A percentile compares a stretch with the other conserved stretches of the same genome.
Conservation (phyloP, 208 protist species). For the Porcisia deanei region DNA sequence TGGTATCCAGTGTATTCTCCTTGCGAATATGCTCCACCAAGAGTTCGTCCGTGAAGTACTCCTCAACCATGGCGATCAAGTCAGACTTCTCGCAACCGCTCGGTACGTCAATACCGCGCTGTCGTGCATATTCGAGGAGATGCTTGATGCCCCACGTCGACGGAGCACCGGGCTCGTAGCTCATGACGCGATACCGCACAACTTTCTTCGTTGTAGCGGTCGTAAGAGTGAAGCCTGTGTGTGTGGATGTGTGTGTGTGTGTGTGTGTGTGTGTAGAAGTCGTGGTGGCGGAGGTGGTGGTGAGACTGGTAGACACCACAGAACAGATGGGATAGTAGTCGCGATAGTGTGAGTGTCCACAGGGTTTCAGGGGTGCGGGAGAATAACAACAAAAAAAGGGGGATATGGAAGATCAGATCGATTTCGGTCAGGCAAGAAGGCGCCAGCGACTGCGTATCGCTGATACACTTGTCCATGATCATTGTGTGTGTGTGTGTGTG, state of each 20-base stretch:
- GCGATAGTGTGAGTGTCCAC: background rate
- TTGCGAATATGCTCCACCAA: conserved; percentile 17
- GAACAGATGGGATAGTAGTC: background rate
- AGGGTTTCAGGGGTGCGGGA: no score
- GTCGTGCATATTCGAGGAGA: conserved; percentile 38
- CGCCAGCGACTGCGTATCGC: background rate
- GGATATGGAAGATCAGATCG: background rate
- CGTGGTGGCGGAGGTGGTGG: background rate
- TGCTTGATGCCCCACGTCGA: conserved; percentile 44
- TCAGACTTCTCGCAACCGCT: conserved; percentile 32
- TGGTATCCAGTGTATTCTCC: conserved; percentile 10
- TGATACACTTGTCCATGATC: background rate
- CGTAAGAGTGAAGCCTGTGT: background rate
- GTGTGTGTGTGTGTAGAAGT: background rate
- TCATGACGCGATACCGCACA: conserved; percentile 12
- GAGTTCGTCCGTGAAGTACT: conserved; percentile 28
- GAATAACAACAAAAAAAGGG: background rate
- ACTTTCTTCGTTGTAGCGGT: background rate
- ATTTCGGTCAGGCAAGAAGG: background rate
- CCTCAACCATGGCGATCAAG: conserved; percentile 36
- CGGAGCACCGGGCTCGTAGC: conserved; percentile 39
- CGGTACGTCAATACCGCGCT: conserved; percentile 35
- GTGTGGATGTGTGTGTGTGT: background rate
- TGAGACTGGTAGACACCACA: background rate
- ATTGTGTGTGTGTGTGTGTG: background rate